These are phyloP conservation scores for Plasmodium reichenowi DNA, from an alignment of 169 alveolate species.

Conservation along the genomic window DNA sequence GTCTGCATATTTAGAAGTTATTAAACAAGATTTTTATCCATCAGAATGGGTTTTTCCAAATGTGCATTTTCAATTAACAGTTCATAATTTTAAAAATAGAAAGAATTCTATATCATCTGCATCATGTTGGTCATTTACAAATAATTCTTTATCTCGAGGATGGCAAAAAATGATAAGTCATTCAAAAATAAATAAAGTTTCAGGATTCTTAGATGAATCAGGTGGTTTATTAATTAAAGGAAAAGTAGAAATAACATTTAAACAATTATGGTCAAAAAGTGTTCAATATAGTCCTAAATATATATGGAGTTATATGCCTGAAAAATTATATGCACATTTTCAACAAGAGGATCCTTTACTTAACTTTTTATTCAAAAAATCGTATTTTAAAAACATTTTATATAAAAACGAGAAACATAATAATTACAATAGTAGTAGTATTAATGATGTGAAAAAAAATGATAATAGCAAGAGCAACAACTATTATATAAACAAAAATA, in stretches of 20 bases:
- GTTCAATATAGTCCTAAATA: conserved; percentile 88
- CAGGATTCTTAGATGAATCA: conserved; percentile 92
- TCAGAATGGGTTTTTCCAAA: conserved; percentile 94
- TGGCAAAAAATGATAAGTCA: conserved; percentile 94
- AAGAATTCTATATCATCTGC: conserved; percentile 92
- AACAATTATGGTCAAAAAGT: conserved; percentile 90
- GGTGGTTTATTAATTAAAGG: conserved; percentile 92
- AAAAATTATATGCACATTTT: conserved; percentile 34
- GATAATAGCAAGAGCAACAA: neutral
- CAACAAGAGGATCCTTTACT: conserved; percentile 28
- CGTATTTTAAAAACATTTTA: conserved; percentile 7
- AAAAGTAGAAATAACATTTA: conserved; percentile 93
- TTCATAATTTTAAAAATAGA: conserved; percentile 90
- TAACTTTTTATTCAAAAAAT: conserved; percentile 43
- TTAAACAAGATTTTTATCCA: conserved; percentile 93
- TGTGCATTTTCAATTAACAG: conserved; percentile 92
- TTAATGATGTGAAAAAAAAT: neutral
- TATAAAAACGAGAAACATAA: neutral
- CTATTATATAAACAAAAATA: neutral
- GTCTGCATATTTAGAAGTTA: conserved; percentile 92
- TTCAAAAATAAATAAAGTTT: conserved; percentile 88
- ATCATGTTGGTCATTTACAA: conserved; percentile 94
- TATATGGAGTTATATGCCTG: conserved; percentile 86
- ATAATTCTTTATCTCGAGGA: conserved; percentile 92
- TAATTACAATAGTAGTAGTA: neutral